Base-by-base conservation (phyloP, 2,329 filamentous ascomycete species). In the Colletotrichum limetticola region DNA sequence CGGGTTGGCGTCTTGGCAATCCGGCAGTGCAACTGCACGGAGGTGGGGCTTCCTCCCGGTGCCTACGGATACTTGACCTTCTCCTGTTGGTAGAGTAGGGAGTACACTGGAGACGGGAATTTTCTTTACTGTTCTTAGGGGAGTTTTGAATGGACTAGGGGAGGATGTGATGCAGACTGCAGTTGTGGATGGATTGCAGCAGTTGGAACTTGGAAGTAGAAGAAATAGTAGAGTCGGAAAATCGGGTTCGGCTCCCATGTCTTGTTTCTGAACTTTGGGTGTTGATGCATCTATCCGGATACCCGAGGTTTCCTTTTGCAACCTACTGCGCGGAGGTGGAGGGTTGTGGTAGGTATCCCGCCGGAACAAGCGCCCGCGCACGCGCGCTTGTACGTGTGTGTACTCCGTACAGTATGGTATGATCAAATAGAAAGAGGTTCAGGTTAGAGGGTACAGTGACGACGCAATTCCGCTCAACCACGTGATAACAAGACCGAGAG, bases 1-100 rank as follows among this genome's bases (percentile, higher is more conserved):
- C 66, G 49, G 42, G 42, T 64, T 72, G 70, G 66, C 66, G 60
- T 22, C 70, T 72, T 72, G 66, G 70, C 66, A 65, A 57, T 70
- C 66, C 70, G 70, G 70, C 70, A 65, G 70, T 72, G 70, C 66
- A 70, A 61, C 52, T 66, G 68, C 62, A 37, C 24, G 9, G 30
- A 24, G 67, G 68, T 61, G 49, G 60, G 46, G 46, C 14, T 32
- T 32, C 30, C 30, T 22, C 35, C 32, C 26, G 19, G 28, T 12
- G 19, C 42, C 42, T 49, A 4, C n/a, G 32, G 28, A 11, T 8
- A 35, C 19, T 5, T n/a, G 28, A 58, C 30, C 9, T 24, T 28
- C 32, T 28, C 19, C 8, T 32, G 55, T 57, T 28, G 55, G 26
- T 32, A 35, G 53, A n/a, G 24, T 35, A 30, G 1, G 37, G 14